Evolutionary conservation across 495 filamentous ascomycete species (phyloP).

Genomic region (Hypoxylon subgilvum): DNA sequence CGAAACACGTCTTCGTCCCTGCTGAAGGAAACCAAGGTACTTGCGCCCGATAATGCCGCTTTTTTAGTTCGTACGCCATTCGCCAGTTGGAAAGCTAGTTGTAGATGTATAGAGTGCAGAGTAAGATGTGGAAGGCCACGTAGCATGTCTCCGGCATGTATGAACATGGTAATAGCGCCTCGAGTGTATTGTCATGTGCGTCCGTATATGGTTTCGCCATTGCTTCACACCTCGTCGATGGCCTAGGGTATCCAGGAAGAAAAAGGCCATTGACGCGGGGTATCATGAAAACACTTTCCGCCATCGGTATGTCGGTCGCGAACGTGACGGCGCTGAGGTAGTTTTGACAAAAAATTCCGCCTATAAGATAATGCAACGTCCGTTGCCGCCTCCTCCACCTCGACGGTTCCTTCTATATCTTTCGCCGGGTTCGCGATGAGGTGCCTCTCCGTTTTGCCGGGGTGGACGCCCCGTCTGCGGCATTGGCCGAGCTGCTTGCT

Average conservation of each 20-base stretch:
- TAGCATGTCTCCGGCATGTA: slow-evolving; percentile 29
- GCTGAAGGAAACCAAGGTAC: slow-evolving; percentile 38
- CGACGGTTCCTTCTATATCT: slow-evolving; percentile 26
- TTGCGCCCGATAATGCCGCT: slow-evolving; percentile 47
- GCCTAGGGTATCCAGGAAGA: not conserved
- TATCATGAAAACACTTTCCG: slow-evolving; percentile 13
- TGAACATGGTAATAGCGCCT: slow-evolving; percentile 33
- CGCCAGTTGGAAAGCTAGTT: slow-evolving; percentile 43
- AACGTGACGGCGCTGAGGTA: slow-evolving; percentile 17
- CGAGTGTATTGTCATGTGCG: slow-evolving; percentile 17
- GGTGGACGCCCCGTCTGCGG: slow-evolving; percentile 38
- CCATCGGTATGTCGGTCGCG: slow-evolving; percentile 14
- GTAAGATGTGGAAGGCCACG: slow-evolving; percentile 33
- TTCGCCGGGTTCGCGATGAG: slow-evolving; percentile 24
- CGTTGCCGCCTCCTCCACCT: slow-evolving; percentile 13
- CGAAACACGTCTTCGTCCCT: slow-evolving; percentile 39
- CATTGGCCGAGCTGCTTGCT: slow-evolving; percentile 54
- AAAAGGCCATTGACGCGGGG: slow-evolving; percentile 4
- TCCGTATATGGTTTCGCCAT: slow-evolving; percentile 15
- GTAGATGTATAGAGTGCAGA: slow-evolving; percentile 41
- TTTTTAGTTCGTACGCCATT: slow-evolving; percentile 48
- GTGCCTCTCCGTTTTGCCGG: slow-evolving; percentile 33
- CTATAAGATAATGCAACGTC: slow-evolving; percentile 36
- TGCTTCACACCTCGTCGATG: slow-evolving; percentile 1
- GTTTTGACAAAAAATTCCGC: slow-evolving; percentile 9